These are phyloP conservation scores for Acephala macrosclerotiorum DNA, from an alignment of 2,329 filamentous ascomycete genomes.

Conservation along the genomic window DNA sequence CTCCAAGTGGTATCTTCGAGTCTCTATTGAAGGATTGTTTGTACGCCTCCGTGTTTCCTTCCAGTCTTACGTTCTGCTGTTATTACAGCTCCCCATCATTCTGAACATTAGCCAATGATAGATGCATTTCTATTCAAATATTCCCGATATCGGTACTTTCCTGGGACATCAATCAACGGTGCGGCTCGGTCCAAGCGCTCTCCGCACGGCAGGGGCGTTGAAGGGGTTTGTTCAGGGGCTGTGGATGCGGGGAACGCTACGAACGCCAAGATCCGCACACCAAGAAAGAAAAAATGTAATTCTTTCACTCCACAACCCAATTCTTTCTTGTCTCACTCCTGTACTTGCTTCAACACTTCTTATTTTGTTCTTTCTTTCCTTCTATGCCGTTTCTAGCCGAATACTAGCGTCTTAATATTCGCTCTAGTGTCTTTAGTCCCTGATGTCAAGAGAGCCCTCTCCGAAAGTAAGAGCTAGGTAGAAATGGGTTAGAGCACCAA, in stretches of 20 bases:
- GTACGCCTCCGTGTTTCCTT: too few relatives aligned
- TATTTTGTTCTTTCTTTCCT: background rate
- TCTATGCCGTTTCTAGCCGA: constrained; percentile 7
- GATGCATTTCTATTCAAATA: background rate
- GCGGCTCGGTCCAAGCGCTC: background rate
- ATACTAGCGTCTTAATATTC: background rate
- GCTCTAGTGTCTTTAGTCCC: background rate
- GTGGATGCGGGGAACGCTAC: background rate
- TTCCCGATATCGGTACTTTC: background rate
- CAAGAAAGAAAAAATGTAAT: background rate
- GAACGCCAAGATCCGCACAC: background rate
- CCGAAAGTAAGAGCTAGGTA: too few relatives aligned
- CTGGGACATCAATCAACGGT: background rate
- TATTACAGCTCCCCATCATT: too few relatives aligned
- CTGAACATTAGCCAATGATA: background rate
- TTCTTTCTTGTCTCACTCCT: background rate
- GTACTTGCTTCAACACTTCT: background rate
- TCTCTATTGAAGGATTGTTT: too few relatives aligned
- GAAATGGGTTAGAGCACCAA: background rate
- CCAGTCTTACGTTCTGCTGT: too few relatives aligned
- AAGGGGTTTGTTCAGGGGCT: too few relatives aligned
- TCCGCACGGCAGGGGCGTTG: background rate
- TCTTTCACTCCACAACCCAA: background rate
- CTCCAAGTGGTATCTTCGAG: too few relatives aligned
- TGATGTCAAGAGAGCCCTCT: too few relatives aligned